Conservation (phyloP, 495 filamentous ascomycete species). For the Hypoxylon fuscum region DNA sequence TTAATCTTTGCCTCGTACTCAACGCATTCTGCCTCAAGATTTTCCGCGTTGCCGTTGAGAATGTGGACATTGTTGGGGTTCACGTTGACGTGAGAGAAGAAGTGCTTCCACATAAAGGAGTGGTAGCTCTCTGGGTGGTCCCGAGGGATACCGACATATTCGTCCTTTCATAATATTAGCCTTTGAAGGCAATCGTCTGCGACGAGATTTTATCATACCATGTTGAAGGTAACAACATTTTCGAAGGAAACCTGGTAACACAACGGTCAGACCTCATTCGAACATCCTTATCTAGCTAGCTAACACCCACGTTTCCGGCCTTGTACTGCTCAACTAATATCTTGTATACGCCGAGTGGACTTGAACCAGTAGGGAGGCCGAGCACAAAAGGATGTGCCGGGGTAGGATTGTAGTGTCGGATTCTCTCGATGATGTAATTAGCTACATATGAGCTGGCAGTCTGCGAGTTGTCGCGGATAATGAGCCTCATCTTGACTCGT, state of each 20-base stretch:
- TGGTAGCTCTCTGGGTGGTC: constrained; percentile 88
- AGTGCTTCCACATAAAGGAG: constrained; percentile 90
- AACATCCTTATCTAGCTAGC: neutral
- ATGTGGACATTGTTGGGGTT: constrained; percentile 83
- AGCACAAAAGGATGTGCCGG: constrained; percentile 79
- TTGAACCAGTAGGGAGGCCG: constrained; percentile 84
- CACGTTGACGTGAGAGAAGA: constrained; percentile 89
- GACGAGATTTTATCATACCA: constrained; percentile 63
- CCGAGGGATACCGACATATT: constrained; percentile 83
- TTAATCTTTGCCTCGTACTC: constrained; percentile 83
- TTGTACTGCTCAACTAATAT: constrained; percentile 78
- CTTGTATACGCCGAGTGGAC: constrained; percentile 80
- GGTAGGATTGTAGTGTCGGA: constrained; percentile 76
- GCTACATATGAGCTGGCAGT: constrained; percentile 78
- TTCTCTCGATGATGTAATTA: constrained; percentile 83
- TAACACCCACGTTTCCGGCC: constrained; percentile 63
- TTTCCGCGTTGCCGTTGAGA: constrained; percentile 80
- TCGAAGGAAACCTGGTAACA: constrained; percentile 72
- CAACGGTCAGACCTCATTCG: constrained; percentile 4
- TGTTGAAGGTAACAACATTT: constrained; percentile 91
- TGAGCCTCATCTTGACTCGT: constrained; percentile 73
- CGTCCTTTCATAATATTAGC: constrained; percentile 64
- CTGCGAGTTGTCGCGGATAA: constrained; percentile 75
- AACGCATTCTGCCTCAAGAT: constrained; percentile 79
- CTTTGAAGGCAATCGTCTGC: neutral